A percentile compares a stretch with the other conserved stretches of the same genome.
phyloP scores from a whole-genome alignment of 2,329 filamentous ascomycete species.

The Ploettnerulaceae sp. region DNA sequence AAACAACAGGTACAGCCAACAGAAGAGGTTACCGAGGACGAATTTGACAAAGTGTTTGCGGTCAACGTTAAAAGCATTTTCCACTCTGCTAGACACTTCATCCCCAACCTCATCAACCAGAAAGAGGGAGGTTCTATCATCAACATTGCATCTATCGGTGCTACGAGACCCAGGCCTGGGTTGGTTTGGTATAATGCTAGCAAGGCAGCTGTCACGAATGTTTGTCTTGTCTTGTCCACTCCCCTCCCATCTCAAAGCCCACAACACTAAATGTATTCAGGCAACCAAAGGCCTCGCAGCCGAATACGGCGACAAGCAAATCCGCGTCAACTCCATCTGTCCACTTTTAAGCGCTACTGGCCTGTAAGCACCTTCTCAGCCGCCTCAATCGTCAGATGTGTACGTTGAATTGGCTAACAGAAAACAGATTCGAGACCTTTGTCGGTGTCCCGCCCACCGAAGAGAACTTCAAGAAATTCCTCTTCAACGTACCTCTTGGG shows the following conservation, averaged over 20 bases:
- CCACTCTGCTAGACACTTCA: constrained; percentile 50
- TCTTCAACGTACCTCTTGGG: constrained; percentile 51
- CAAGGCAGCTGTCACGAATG: constrained; percentile 61
- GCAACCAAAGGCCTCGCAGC: constrained; percentile 64
- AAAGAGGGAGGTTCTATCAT: constrained; percentile 57
- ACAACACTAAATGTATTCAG: constrained; percentile 26
- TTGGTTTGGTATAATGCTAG: constrained; percentile 67
- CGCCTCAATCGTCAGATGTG: too few relatives aligned
- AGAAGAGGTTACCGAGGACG: constrained; percentile 56
- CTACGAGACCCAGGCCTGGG: constrained; percentile 54
- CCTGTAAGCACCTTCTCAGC: too few relatives aligned
- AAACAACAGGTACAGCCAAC: too few relatives aligned
- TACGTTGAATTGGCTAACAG: too few relatives aligned
- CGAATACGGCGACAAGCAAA: constrained; percentile 67
- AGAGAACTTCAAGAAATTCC: constrained; percentile 52
- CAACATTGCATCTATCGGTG: constrained; percentile 62
- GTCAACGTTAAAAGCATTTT: constrained; percentile 67
- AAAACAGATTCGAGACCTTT: constrained; percentile 42
- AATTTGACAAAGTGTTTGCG: constrained; percentile 62
- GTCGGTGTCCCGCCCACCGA: constrained; percentile 58
- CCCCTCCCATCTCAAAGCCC: constrained; percentile 4
- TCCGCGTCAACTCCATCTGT: constrained; percentile 68
- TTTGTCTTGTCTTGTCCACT: constrained; percentile 32
- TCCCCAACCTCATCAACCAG: constrained; percentile 55
- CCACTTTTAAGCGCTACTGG: constrained; percentile 64